phyloP scores from a whole-genome alignment of 345 rosid genomes.

The Gynandropsis gynandra region DNA sequence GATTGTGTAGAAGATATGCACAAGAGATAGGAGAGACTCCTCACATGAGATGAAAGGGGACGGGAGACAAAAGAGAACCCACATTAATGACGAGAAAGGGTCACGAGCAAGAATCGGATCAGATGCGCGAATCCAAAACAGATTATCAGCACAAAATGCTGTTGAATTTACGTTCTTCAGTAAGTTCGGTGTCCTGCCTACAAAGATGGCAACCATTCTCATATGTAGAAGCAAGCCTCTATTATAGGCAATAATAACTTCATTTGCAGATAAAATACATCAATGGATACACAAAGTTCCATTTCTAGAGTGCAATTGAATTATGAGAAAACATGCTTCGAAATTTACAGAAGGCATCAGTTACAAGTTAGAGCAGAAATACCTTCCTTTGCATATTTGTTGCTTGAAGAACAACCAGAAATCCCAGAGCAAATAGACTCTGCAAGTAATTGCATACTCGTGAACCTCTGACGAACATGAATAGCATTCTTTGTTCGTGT shows the following conservation, averaged over 20 bases:
- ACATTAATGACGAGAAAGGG: slow-evolving; percentile 94
- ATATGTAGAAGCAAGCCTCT: no score
- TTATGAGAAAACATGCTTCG: no score
- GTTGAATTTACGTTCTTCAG: slow-evolving; percentile 40
- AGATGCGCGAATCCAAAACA: slow-evolving; percentile 69
- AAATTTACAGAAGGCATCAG: no score
- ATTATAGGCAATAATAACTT: no score
- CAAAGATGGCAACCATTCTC: slow-evolving; percentile 18
- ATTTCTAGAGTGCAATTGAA: no score
- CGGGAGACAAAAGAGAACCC: slow-evolving; percentile 93
- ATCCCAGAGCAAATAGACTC: slow-evolving; percentile 64
- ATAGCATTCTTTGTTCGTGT: slow-evolving; percentile 44
- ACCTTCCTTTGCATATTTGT: slow-evolving; percentile 40
- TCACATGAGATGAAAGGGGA: slow-evolving; percentile 65
- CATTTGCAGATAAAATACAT: no score
- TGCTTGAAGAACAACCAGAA: slow-evolving; percentile 33
- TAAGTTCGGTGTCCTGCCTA: slow-evolving; percentile 42
- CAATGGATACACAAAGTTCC: no score
- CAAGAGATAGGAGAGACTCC: slow-evolving; percentile 68
- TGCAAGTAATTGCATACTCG: slow-evolving; percentile 70
- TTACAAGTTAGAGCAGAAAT: slow-evolving; percentile 13
- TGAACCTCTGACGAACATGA: slow-evolving; percentile 74
- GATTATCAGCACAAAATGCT: slow-evolving; percentile 37
- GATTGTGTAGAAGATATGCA: slow-evolving; percentile 75
- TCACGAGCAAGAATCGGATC: slow-evolving; percentile 82